Evolutionary conservation across 2,329 filamentous ascomycete species (phyloP), one percentile per base, ranked within the genome.

Genomic region (Hypoxylon sp.): DNA sequence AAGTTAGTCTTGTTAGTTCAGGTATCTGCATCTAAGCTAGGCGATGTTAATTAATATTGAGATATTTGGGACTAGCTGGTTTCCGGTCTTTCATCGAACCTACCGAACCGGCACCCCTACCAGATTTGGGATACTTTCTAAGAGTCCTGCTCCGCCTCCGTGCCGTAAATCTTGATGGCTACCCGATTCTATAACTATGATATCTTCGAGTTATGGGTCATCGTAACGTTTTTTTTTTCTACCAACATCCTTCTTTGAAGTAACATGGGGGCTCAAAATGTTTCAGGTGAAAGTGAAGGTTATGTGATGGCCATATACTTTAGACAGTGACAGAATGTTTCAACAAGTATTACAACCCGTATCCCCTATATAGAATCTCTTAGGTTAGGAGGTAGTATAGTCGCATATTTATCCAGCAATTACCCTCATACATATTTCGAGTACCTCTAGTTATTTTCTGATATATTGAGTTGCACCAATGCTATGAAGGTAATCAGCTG

Each of bases 201-300:
- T 19, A 19, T 44, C 17, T 10, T 50, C 14, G 11, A 55, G 31
- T 3, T 10, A 26, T 37, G 5, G 26, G 29, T 44, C 37, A 11
- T 29, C 22, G n/a, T 11, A 48, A 17, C 37, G 26, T 46, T 51
- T 3, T 35, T 46, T 51, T 6, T 35, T 17, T 51, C 17, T 26
- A 58, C 55, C 44, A 50, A 60, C 44, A 29, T 19, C 13, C 37
- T 50, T 35, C 33, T 19, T 17, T 29, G 17, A 35, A 58, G 46
- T 29, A 37, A 58, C 29, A 19, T 48, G 54, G 42, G 63, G 63
- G 46, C 48, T 57, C 9, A 14, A 53, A 53, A 33, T 46, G 58
- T 58, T 66, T 66, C 63, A 56, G 39, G 5, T 29, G 22, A 24
- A 29, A 29, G 10, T 9, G 35, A 53, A n/a, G 35, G 22, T 52